phyloP scores from a whole-genome alignment of 2,329 filamentous ascomycete genomes.

The Xylaria polymorpha region DNA sequence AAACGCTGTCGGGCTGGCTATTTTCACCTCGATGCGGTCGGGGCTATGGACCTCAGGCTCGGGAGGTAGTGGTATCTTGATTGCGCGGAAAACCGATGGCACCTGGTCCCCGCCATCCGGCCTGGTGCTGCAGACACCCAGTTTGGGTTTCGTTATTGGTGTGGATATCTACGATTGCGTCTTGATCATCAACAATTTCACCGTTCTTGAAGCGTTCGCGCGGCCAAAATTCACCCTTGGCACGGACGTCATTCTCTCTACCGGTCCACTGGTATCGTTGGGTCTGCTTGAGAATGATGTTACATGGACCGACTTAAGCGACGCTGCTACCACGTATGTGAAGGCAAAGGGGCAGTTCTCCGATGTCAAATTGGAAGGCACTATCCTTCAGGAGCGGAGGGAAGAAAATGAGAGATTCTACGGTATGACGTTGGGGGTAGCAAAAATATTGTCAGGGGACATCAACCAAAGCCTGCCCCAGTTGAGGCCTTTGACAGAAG shows the following conservation, averaged over 20 bases:
- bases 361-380: conserved; percentile 66
- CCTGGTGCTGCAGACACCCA: conserved; percentile 89
- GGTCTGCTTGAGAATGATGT: conserved; percentile 65
- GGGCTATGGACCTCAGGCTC: conserved; percentile 92
- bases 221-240: conserved; percentile 83
- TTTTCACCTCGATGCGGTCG: conserved; percentile 96
- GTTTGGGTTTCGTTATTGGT: conserved; percentile 88
- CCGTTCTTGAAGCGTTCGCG: conserved; percentile 86
- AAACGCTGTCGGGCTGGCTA: conserved; percentile 88
- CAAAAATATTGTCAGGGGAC: conserved; percentile 68
- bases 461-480: conserved; percentile 66
- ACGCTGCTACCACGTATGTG: conserved; percentile 68
- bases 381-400: conserved; percentile 65
- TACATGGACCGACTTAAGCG: conserved; percentile 63
- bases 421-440: conserved; percentile 60
- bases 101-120: conserved; percentile 92
- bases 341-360: conserved; percentile 68
- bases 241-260: conserved; percentile 79
- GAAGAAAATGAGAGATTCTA: conserved; percentile 73
- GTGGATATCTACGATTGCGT: conserved; percentile 98
- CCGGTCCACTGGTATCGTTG: conserved; percentile 75
- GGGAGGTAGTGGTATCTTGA: conserved; percentile 87
- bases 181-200: conserved; percentile 87
- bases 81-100: conserved; percentile 85
- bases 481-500: conserved; percentile 75